A percentile compares a stretch with the other conserved stretches of the same genome.
Evolutionary conservation across 2,329 filamentous ascomycete genomes (phyloP).

Genomic region (Penicillium sp.): DNA sequence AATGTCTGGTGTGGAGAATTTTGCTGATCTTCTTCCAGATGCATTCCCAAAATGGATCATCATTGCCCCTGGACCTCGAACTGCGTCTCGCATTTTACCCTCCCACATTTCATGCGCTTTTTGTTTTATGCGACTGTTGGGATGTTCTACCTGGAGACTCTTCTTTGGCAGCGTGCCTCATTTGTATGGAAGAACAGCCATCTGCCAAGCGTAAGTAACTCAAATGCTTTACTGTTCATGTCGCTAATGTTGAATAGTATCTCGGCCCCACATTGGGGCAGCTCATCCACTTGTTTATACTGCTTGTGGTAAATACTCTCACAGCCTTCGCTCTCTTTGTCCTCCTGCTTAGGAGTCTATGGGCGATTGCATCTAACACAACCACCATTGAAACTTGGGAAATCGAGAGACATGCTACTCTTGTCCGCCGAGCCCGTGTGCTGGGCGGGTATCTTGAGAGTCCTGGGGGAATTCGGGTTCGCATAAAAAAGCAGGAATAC

Average conservation of each 20-base stretch:
- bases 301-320: constrained; percentile 48
- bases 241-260: constrained; percentile 38
- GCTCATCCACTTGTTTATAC: constrained; percentile 48
- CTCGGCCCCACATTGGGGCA: constrained; percentile 49
- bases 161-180: constrained; percentile 45
- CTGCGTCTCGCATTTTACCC: constrained; percentile 57
- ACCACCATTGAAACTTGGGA: constrained; percentile 60
- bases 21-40: constrained; percentile 35
- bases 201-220: constrained; percentile 48
- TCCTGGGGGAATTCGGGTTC: constrained; percentile 48
- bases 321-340: constrained; percentile 49
- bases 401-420: constrained; percentile 42
- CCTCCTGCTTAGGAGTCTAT: constrained; percentile 48
- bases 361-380: constrained; percentile 49
- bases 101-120: constrained; percentile 58
- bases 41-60: constrained; percentile 58
- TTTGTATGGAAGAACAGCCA: constrained; percentile 49
- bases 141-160: constrained; percentile 49
- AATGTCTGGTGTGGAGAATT: background rate
- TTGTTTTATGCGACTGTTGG: constrained; percentile 51
- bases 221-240: background rate
- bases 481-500: constrained; percentile 54
- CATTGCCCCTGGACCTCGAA: constrained; percentile 60
- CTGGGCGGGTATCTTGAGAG: constrained; percentile 52
- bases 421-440: constrained; percentile 39